These are phyloP conservation scores for Cicer cuneatum DNA, from an alignment of 306 rosid genomes.

Conservation along the genomic window DNA sequence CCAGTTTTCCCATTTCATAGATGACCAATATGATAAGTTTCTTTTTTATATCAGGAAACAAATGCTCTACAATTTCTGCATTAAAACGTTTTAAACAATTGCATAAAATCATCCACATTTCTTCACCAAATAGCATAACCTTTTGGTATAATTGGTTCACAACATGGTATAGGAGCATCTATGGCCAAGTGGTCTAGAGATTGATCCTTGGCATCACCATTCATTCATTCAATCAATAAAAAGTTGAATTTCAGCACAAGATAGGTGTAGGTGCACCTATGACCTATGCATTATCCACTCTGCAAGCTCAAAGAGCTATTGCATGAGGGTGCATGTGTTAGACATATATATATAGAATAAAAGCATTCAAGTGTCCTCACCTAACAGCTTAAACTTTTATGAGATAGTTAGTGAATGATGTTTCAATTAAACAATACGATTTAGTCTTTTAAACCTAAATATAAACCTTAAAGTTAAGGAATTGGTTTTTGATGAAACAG, in stretches of 20 bases:
- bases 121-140: constrained; percentile 2
- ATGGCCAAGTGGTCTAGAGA: background rate
- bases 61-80: constrained; percentile 15
- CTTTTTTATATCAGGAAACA: constrained; percentile 26
- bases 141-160: background rate
- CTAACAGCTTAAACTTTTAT: background rate
- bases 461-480: constrained; percentile 12
- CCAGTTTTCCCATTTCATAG: background rate
- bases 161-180: background rate
- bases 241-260: constrained; percentile 15
- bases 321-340: background rate
- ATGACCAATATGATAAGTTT: constrained; percentile 21
- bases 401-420: background rate
- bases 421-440: background rate
- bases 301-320: constrained; percentile 9
- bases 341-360: constrained; percentile 2
- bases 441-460: constrained; percentile 16
- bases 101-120: constrained; percentile 1
- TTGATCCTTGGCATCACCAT: background rate
- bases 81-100: constrained; percentile 11
- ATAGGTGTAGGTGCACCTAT: background rate
- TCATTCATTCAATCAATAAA: background rate
- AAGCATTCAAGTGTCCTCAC: background rate
- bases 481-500: constrained; percentile 30
- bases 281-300: constrained; percentile 1